A percentile compares a stretch with the other conserved stretches of the same genome.
Conservation (phyloP, 2,329 filamentous ascomycete genomes). For the Rhexocercosporidium sp. region DNA sequence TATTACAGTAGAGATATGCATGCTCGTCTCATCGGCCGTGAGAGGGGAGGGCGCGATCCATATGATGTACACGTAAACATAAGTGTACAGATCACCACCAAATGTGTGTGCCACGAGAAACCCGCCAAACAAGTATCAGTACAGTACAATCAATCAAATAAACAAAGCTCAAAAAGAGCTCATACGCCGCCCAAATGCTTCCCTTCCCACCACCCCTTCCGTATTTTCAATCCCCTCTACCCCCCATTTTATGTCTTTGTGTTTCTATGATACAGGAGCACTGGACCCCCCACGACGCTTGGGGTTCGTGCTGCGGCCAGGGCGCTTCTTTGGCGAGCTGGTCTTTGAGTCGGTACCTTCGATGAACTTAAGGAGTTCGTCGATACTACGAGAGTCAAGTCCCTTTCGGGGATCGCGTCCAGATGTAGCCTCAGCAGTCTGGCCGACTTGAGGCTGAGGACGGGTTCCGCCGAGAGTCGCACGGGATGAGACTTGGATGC, state of each 20-base stretch:
- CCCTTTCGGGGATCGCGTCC: constrained; percentile 43
- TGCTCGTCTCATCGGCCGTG: not conserved
- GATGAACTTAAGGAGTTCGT: constrained; percentile 93
- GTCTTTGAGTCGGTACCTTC: constrained; percentile 71
- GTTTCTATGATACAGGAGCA: constrained; percentile 25
- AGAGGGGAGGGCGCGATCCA: not conserved
- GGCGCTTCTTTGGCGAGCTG: constrained; percentile 59
- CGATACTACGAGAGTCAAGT: constrained; percentile 83
- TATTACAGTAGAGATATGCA: not conserved
- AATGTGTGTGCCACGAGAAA: not conserved
- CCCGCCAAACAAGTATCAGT: not conserved
- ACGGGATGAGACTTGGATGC: constrained; percentile 70
- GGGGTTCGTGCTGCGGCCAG: constrained; percentile 56
- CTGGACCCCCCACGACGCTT: constrained; percentile 54
- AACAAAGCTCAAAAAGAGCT: not conserved
- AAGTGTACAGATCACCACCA: not conserved
- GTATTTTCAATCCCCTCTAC: not conserved
- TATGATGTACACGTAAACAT: not conserved
- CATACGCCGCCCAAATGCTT: constrained; percentile 4
- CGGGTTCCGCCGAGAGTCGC: constrained; percentile 60
- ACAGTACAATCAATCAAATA: constrained; percentile 3
- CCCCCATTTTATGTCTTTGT: not conserved
- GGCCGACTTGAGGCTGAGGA: constrained; percentile 67
- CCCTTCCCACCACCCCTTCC: not conserved
- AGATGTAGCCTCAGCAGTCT: constrained; percentile 55